Evolutionary conservation across 2,329 filamentous ascomycete species (phyloP).

Genomic region (Colletotrichum lupini): DNA sequence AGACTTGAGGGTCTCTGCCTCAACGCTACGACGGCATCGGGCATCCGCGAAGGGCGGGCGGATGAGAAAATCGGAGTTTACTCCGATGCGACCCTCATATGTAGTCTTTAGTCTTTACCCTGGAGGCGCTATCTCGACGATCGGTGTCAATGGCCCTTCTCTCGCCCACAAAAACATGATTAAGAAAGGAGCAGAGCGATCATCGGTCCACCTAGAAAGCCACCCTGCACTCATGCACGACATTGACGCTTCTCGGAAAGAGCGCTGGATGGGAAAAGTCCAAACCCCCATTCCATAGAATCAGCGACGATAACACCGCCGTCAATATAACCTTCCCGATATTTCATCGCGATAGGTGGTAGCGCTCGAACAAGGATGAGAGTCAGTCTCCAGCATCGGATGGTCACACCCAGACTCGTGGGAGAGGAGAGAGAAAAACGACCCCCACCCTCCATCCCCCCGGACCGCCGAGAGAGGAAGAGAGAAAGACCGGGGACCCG

Average conservation of each 20-base stretch:
- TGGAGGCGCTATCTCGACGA: not conserved
- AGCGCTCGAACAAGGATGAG: slow-evolving; percentile 17
- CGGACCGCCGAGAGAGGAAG: not conserved
- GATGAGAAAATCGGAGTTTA: not conserved
- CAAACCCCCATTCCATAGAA: not conserved
- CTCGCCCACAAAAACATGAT: not conserved
- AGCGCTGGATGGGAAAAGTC: no score
- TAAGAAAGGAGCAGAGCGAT: not conserved
- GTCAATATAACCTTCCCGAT: slow-evolving; percentile 12
- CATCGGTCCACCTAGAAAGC: not conserved
- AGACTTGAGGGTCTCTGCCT: no score
- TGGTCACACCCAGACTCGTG: not conserved
- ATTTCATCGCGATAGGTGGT: not conserved
- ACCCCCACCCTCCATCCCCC: not conserved
- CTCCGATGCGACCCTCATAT: not conserved
- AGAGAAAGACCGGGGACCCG: not conserved
- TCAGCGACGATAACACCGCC: not conserved
- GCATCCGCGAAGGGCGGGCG: not conserved
- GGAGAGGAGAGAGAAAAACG: not conserved
- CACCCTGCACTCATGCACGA: not conserved
- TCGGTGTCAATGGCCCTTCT: not conserved
- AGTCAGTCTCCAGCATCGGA: slow-evolving; percentile 6
- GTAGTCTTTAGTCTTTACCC: not conserved
- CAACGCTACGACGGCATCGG: not conserved
- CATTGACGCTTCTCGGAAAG: not conserved